Base-by-base conservation (phyloP, 148 eudicot species). In the Vaccinium vitisidaea region DNA sequence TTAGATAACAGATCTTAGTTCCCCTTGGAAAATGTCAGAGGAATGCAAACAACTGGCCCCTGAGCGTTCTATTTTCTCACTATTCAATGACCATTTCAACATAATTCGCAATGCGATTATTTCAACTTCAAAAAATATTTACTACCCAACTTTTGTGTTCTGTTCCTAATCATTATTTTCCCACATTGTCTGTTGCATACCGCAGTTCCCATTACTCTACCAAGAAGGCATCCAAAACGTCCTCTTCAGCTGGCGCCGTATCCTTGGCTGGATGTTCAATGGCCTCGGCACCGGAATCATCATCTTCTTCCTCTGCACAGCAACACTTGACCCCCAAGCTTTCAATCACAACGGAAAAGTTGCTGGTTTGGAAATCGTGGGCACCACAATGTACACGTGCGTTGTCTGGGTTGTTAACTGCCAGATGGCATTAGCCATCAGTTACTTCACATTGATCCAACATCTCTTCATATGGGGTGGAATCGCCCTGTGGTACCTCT, bases 221-320 rank as follows among this genome's bases (percentile, higher is more conserved):
- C 98, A 95, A 95, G 98, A 95, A 93, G 98, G 98, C 43, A 91
- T 93, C 15, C 98, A 95, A 77, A 90, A 94, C 59, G 90, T 92
- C 61, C 96, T 95, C 78, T 95, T 94, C 92, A 94, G 92, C 84
- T 95, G 98, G 98, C 84, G 90, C 3, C 89, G 98, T 10, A 93
- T 95, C 80, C 86, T 94, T 21, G 90, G 95, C 83, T 95, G 98
- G 98, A 94, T 94, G 94, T 83, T 95, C 76, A 93, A 93, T 2
- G 98, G 98, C 13, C 88, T 93, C 39, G 83, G 82, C 89, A 88
- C 88, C 18, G 96, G 93, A 27, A 70, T 90, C 85, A 92, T 94
- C 19, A 88, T 90, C 85, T 95, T 92, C 92, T 91, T 90, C 94
- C 85, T 94, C 88, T 91, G 93, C 91, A 89, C 56, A 46, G 86